Percentiles rank a stretch among this genome's conserved stretches.
Evolutionary conservation across 305 asterid genomes (phyloP).

Genomic region (Caryopteris hybrid): DNA sequence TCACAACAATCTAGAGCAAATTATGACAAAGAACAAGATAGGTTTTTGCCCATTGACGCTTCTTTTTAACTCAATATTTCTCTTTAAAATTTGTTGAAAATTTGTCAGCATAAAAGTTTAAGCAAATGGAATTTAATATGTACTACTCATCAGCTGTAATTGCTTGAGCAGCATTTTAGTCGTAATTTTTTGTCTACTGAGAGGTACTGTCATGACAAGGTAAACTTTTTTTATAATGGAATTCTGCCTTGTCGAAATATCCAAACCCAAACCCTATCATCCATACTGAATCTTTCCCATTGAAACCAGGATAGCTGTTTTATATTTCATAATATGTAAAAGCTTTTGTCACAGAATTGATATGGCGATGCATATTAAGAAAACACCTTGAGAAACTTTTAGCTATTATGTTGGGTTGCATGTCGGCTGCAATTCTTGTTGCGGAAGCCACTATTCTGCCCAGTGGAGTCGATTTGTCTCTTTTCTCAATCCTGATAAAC

Average conservation of each 20-base stretch:
- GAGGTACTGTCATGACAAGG: neutral
- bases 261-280: neutral
- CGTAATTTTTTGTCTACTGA: neutral
- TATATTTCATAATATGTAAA: conserved; percentile 3
- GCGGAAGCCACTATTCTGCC: conserved; percentile 84
- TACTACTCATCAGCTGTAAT: neutral
- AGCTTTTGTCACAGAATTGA: conserved; percentile 37
- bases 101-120: neutral
- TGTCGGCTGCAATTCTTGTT: conserved; percentile 67
- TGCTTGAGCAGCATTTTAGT: neutral
- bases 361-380: conserved; percentile 65
- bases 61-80: neutral
- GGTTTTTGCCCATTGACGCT: neutral
- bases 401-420: conserved; percentile 63
- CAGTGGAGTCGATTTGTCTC: conserved; percentile 61
- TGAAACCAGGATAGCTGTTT: neutral
- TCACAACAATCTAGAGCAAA: neutral
- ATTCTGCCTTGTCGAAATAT: neutral
- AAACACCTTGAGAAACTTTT: conserved; percentile 54
- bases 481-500: conserved; percentile 64
- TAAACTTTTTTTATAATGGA: neutral
- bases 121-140: neutral
- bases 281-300: neutral
- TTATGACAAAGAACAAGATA: neutral
- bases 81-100: neutral